Evolutionary conservation across 1,284 basidiomycete species (phyloP).

Genomic region (Apiotrichum laibachii): DNA sequence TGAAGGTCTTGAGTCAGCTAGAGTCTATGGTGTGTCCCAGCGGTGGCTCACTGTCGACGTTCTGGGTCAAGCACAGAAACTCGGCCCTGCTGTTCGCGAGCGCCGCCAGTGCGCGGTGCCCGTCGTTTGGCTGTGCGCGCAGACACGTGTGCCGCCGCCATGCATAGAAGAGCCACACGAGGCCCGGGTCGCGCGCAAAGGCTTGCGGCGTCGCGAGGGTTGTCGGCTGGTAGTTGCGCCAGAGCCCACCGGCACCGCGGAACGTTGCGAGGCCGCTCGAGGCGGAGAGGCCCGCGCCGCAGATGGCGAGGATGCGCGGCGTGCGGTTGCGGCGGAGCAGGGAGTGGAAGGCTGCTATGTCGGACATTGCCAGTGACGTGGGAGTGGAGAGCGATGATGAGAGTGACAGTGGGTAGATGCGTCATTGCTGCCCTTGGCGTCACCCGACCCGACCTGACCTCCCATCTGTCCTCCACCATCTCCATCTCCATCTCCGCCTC

Average conservation of each 20-base stretch:
- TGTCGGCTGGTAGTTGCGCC: constrained; percentile 18
- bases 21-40: not conserved
- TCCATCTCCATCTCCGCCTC: no score
- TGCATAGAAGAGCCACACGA: constrained; percentile 20
- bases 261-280: constrained; percentile 17
- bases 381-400: not conserved
- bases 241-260: constrained; percentile 19
- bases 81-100: constrained; percentile 1
- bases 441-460: not conserved
- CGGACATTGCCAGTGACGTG: constrained; percentile 10
- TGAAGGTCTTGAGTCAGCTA: constrained; percentile 12
- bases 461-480: not conserved
- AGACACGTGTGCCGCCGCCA: constrained; percentile 16
- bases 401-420: not conserved
- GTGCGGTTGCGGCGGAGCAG: constrained; percentile 3
- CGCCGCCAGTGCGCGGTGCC: constrained; percentile 11
- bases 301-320: constrained; percentile 16
- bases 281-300: constrained; percentile 15
- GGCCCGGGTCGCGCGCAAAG: constrained; percentile 14
- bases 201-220: constrained; percentile 14
- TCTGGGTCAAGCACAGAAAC: constrained; percentile 18
- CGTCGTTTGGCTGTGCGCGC: constrained; percentile 7
- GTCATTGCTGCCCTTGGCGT: no score
- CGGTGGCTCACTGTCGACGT: constrained; percentile 14
- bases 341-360: constrained; percentile 16